Conservation (phyloP, 495 filamentous ascomycete species). For the Xylaria sp. region DNA sequence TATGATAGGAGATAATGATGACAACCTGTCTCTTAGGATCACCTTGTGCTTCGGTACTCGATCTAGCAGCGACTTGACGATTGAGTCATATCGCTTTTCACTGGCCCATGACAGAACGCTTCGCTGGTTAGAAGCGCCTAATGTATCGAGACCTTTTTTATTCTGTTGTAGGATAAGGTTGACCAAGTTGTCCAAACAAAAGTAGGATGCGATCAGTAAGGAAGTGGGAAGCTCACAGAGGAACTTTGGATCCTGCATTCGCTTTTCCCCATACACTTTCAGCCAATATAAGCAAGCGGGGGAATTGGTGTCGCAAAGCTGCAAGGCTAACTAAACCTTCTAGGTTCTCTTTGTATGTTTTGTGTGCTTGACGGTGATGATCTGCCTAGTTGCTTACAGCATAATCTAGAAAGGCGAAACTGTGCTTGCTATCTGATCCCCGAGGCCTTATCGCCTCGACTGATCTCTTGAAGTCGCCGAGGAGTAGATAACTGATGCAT, state of each 20-base stretch:
- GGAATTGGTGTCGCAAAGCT: neutral
- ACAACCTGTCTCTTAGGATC: neutral
- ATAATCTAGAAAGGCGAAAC: neutral
- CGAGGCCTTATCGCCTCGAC: too few relatives aligned
- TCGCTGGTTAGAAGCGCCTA: neutral
- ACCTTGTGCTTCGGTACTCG: neutral
- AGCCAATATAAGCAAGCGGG: neutral
- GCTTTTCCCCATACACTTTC: neutral
- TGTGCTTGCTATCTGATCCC: neutral
- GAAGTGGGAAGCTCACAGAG: neutral
- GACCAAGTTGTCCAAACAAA: neutral
- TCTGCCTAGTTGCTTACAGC: neutral
- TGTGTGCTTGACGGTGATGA: neutral
- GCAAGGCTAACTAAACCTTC: neutral
- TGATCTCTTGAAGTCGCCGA: neutral
- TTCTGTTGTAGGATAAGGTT: neutral
- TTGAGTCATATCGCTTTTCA: neutral
- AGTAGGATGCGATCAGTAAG: neutral
- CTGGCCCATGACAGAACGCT: neutral
- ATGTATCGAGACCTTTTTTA: neutral
- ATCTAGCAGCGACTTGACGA: neutral
- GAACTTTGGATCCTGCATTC: neutral
- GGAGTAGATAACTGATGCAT: neutral
- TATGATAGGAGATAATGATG: neutral
- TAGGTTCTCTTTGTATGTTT: neutral